Conservation (phyloP, 176 grass and related monocot species). For the Eleusine indica region DNA sequence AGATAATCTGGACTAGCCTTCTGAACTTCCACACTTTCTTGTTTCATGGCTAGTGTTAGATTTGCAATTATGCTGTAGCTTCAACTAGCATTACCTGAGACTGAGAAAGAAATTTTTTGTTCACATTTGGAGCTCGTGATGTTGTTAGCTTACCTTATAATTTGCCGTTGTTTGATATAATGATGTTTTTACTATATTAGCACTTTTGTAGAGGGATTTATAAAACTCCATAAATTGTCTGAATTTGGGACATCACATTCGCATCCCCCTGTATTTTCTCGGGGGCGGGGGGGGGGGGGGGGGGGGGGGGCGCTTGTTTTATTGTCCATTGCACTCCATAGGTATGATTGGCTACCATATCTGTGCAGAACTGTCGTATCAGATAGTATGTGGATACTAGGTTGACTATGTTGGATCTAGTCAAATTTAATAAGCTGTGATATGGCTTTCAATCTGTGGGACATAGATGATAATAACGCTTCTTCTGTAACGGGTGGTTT, state of each 20-base stretch:
- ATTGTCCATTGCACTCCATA: neutral
- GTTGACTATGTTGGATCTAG: slow-evolving; percentile 15
- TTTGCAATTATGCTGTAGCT: slow-evolving; percentile 22
- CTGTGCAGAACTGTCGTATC: no score
- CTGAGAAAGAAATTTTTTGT: slow-evolving; percentile 5
- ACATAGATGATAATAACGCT: neutral
- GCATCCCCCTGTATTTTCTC: no score
- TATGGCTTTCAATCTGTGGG: neutral
- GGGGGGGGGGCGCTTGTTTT: neutral
- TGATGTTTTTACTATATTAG: neutral
- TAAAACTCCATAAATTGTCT: neutral
- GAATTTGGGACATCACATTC: neutral
- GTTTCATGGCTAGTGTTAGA: slow-evolving; percentile 22
- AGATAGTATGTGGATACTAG: neutral
- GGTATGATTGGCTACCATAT: neutral
- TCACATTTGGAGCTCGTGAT: slow-evolving; percentile 18
- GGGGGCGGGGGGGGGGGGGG: no score
- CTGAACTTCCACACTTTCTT: neutral
- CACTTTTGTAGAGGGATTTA: no score
- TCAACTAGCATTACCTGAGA: neutral
- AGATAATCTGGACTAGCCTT: neutral
- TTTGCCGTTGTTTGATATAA: slow-evolving; percentile 11
- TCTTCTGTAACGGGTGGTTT: slow-evolving; percentile 2
- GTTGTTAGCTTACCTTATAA: slow-evolving; percentile 16
- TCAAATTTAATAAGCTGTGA: neutral